phyloP scores from a whole-genome alignment of 495 filamentous ascomycete species.

The Usnea hakonensis region DNA sequence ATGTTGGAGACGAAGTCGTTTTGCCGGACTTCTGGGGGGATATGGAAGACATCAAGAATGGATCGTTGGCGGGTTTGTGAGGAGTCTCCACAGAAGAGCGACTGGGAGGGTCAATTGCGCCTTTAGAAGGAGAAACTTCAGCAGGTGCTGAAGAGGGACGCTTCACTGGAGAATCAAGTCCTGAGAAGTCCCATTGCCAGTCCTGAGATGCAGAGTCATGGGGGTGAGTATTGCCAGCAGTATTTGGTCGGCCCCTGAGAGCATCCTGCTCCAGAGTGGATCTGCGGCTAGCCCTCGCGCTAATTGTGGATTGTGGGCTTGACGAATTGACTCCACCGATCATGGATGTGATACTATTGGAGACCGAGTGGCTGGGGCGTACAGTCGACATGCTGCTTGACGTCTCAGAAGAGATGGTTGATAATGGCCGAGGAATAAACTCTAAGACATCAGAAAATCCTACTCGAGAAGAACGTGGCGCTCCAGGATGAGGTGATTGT shows the following conservation, averaged over 20 bases:
- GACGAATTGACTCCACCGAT: conserved; percentile 28
- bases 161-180: neutral
- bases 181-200: conserved; percentile 8
- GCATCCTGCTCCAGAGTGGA: neutral
- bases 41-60: neutral
- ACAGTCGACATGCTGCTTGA: conserved; percentile 56
- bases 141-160: conserved; percentile 14
- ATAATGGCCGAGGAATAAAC: conserved; percentile 61
- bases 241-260: conserved; percentile 2
- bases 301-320: conserved; percentile 20
- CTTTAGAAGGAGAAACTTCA: neutral
- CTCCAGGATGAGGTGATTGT: conserved; percentile 24
- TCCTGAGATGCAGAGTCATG: neutral
- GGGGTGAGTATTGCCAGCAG: conserved; percentile 1
- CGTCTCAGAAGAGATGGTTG: conserved; percentile 65
- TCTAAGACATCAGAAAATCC: conserved; percentile 56
- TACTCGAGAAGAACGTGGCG: conserved; percentile 41
- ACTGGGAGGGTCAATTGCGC: neutral
- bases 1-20: neutral
- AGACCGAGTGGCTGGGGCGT: conserved; percentile 54
- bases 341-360: conserved; percentile 56
- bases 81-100: neutral
- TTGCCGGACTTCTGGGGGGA: neutral
- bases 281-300: neutral
- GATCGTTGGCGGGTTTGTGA: neutral